A percentile compares a stretch with the other conserved stretches of the same genome.
Conservation (phyloP, 108 stramenopile genomes). For the Skeletonema grethae region DNA sequence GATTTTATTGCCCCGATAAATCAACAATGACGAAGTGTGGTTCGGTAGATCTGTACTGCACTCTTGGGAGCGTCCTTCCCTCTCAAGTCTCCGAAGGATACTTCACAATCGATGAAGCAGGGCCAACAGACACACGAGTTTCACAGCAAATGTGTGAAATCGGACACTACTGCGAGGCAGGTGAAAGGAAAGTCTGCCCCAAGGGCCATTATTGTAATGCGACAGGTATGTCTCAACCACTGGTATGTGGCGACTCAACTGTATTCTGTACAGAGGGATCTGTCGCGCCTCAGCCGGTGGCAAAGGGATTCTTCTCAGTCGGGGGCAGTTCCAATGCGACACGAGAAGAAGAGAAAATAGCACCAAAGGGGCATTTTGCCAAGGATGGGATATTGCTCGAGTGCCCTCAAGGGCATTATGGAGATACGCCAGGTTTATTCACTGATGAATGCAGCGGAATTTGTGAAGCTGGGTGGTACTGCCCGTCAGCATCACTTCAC, state of each 20-base stretch:
- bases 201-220: conserved; percentile 27
- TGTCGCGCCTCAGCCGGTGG: conserved; percentile 17
- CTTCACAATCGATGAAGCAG: conserved; percentile 19
- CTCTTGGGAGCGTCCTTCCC: conserved; percentile 30
- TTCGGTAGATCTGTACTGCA: conserved; percentile 24
- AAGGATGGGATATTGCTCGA: conserved; percentile 19
- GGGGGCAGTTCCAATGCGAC: conserved; percentile 20
- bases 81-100: conserved; percentile 20
- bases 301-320: conserved; percentile 28
- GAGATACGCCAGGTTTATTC: conserved; percentile 18
- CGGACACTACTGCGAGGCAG: conserved; percentile 30
- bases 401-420: conserved; percentile 40
- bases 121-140: conserved; percentile 12
- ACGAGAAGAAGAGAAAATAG: conserved; percentile 7
- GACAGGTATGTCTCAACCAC: conserved; percentile 12
- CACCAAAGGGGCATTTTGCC: conserved; percentile 33
- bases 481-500: conserved; percentile 17
- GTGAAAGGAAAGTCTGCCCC: conserved; percentile 26
- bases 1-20: conserved; percentile 27
- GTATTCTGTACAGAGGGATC: conserved; percentile 39
- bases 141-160: conserved; percentile 12
- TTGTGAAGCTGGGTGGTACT: conserved; percentile 31
- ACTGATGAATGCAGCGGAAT: conserved; percentile 28
- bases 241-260: conserved; percentile 24
- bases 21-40: conserved; percentile 28